Evolutionary conservation across 2,329 filamentous ascomycete genomes (phyloP), one percentile per base, ranked within the genome.

Genomic region (Fusarium domesticum): DNA sequence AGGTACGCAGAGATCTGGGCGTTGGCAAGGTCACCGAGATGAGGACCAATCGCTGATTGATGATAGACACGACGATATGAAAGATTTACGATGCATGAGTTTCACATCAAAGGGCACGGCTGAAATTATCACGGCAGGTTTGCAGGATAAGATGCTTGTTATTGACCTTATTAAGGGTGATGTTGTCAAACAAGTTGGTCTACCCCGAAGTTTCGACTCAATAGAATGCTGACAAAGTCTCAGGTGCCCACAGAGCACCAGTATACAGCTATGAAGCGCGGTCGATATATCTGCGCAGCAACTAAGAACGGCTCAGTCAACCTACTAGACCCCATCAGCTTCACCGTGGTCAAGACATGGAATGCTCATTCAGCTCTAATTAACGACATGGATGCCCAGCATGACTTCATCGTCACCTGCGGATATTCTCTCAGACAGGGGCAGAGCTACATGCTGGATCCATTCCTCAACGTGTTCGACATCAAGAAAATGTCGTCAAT

Each of bases 371-470:
- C 85, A 2, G 87, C 89, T 7, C 81, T 84, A 39, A 88, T 98
- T 64, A 96, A 89, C 65, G 92, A 97, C 65, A 96, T 98, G 88
- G 93, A 98, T 70, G 89, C 91, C 7, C 88, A 93, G 62, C 89
- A 93, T 61, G 92, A 97, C 65, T 93, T 93, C 55, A 83, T 98
- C 42, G 87, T 97, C 17, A 97, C 93, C 5, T 98, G 93, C 65
- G 93, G 93, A 28, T 95, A 89, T 68, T 95, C 92, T 1, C 78
- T 89, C 18, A 82, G 92, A 54, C 89, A 91, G 60, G 68, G 71
- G 2, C 71, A 74, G 44, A 82, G 83, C 32, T 87, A 87, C 51
- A 90, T 95, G 72, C 80, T 95, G 25, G 93, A 98, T 62, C 89
- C 90, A 0, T 84, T 97, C 46, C 89, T 96, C 47, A 95, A 96